Evolutionary conservation across 2,329 filamentous ascomycete species (phyloP), one percentile per base, ranked within the genome.

Genomic region (Sclerotinia subarctica): DNA sequence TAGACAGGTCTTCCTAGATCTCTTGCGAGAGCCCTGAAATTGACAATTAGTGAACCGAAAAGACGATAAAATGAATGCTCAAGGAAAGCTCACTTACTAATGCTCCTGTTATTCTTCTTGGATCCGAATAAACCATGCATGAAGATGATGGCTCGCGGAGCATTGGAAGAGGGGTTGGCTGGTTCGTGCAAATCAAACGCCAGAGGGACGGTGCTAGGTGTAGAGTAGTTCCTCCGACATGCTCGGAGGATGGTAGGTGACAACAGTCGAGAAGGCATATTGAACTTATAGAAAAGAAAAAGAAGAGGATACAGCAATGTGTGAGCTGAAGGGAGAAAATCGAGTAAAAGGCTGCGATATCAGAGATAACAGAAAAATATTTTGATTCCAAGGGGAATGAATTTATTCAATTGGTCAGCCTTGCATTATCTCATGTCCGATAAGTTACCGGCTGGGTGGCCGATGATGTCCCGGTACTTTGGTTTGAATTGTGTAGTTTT

Each of bases 91-190:
- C 83, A 97, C 94, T 93, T 96, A 90, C 93, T 96, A 71, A 98
- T 95, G 76, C 86, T 92, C 78, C 94, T 85, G 78, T 97, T 97
- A 78, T 98, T 98, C 82, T 92, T 93, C 82, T 96, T 97, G 49
- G 92, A 97, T 26, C 94, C 94, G 76, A 98, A 97, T 15, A 98
- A 83, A 1, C 95, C 94, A 78, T 98, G 94, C 76, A 98, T 87
- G 73, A 98, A 91, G 70, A 98, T 80, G 71, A 98, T 92, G 2
- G 94, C 91, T 51, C 81, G 75, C 70, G 80, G 79, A 69, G 78
- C 77, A 75, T 82, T 78, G 66, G 79, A 76, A 35, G 79, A 78
- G 2, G 78, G 77, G 62, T 81, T 82, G 1, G 80, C 74, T n/a
- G 90, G 87, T 74, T 85, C 81, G 76, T 93, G 88, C 54, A 91